Evolutionary conservation across 768 basidiomycete genomes (phyloP), one percentile per base, ranked within the genome.

Genomic region (Auricularia sp.): DNA sequence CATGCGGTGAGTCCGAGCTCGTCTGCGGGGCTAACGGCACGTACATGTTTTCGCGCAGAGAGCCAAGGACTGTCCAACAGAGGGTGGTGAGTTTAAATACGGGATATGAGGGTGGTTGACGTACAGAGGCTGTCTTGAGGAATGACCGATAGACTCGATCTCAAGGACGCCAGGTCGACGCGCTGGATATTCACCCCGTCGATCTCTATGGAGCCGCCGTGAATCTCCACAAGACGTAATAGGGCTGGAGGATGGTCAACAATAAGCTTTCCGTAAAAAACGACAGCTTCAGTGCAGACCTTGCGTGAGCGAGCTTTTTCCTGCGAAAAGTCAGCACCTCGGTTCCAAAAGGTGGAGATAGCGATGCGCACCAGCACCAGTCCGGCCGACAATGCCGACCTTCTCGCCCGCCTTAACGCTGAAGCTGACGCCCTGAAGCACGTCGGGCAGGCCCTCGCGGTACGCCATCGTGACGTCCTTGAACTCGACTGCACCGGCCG

Each of bases 81-180:
- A 29, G 29, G 29, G 29, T 29, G 29, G 29, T 29, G 29, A 29
- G 29, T 29, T 29, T 29, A 29, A 58, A 63, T 69, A 61, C 58
- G 61, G 73, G 64, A 11, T 75, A 68, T 44, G 29, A 24, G 39
- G 18, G 21, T 44, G 34, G 11, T 6, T 69, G 71, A 59, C n/a
- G 29, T 63, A 65, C 85, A 87, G 16, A 86, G 71, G 18, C 76
- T 77, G 56, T 87, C 84, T 73, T 89, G 89, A 1, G 88, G 89
- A 13, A 91, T 87, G 51, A 90, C 79, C 3, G 87, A 83, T 2
- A 90, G 72, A 14, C 81, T 76, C 21, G 74, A 73, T 6, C 86
- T 78, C 1, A 88, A 76, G 14, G 71, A 77, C 65, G 83, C 79
- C 8, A 90, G 76, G 0, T 85, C 86, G 34, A 89, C 76, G 13